Percentiles rank a stretch among this genome's conserved stretches.
Evolutionary conservation across 1,284 basidiomycete species (phyloP).

Genomic region (Papiliotrema flavescens): DNA sequence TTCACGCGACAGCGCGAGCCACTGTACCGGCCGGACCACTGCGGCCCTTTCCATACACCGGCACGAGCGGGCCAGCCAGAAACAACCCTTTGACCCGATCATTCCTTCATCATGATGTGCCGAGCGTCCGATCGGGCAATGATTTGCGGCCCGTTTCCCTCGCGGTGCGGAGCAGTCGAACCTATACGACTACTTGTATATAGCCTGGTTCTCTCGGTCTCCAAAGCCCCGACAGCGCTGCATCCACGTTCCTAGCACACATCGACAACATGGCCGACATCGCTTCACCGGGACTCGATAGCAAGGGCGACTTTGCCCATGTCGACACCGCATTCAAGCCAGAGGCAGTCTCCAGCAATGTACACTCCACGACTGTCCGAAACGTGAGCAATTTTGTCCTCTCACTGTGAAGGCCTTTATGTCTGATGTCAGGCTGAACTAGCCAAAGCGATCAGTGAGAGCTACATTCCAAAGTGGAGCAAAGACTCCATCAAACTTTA

Average conservation of each 20-base stretch:
- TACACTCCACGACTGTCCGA: neutral
- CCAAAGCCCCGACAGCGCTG: neutral
- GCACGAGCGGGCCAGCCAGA: no score
- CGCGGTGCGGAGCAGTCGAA: no score
- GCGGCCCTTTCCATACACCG: no score
- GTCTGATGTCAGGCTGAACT: slow-evolving; percentile 15
- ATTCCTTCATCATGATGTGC: no score
- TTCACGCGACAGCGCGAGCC: no score
- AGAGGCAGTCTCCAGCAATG: neutral
- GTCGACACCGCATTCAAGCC: neutral
- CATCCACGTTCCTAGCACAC: neutral
- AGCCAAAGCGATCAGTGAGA: slow-evolving; percentile 15
- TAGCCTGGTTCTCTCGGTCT: no score
- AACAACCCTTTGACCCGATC: no score
- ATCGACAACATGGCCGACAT: neutral
- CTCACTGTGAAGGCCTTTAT: neutral
- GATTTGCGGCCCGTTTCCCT: neutral
- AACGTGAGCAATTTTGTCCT: neutral
- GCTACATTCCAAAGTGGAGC: slow-evolving; percentile 23
- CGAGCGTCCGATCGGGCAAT: no score
- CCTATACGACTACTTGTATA: no score
- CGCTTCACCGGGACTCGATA: neutral
- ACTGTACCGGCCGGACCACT: no score
- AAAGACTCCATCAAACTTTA: slow-evolving; percentile 21
- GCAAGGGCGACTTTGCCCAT: neutral